Percentiles rank a stretch among this genome's conserved stretches.
Evolutionary conservation across 352 stramenopile species (phyloP).

Genomic region (Phytophthora hybrid): DNA sequence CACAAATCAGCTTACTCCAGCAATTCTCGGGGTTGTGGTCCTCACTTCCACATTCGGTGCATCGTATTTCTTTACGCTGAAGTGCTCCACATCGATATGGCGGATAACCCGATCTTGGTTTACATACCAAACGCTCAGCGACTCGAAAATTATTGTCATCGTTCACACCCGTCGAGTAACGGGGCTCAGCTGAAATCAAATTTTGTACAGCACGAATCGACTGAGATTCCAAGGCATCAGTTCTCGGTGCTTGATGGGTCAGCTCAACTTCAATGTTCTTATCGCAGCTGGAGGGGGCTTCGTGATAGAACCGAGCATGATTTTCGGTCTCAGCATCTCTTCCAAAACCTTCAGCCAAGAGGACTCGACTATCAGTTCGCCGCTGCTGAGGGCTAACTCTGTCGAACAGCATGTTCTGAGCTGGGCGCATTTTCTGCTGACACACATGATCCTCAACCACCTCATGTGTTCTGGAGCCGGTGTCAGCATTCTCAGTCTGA

Average conservation of each 20-base stretch:
- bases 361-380: no score
- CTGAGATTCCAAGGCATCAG: neutral
- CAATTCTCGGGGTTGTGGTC: neutral
- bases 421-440: neutral
- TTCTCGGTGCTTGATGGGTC: neutral
- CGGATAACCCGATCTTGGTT: neutral
- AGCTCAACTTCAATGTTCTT: neutral
- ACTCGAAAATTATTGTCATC: neutral
- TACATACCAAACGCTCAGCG: neutral
- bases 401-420: neutral
- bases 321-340: neutral
- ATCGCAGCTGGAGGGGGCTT: neutral
- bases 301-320: neutral
- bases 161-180: neutral
- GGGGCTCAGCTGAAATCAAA: neutral
- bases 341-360: neutral
- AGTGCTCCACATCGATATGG: neutral
- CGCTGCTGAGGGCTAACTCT: neutral
- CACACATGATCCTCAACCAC: neutral
- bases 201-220: neutral
- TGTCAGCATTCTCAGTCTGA: neutral
- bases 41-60: no score
- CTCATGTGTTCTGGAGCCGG: neutral
- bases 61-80: neutral
- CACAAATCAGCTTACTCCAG: neutral